These are phyloP conservation scores for Chaetomium tenue DNA, from an alignment of 495 filamentous ascomycete species.

Conservation along the genomic window DNA sequence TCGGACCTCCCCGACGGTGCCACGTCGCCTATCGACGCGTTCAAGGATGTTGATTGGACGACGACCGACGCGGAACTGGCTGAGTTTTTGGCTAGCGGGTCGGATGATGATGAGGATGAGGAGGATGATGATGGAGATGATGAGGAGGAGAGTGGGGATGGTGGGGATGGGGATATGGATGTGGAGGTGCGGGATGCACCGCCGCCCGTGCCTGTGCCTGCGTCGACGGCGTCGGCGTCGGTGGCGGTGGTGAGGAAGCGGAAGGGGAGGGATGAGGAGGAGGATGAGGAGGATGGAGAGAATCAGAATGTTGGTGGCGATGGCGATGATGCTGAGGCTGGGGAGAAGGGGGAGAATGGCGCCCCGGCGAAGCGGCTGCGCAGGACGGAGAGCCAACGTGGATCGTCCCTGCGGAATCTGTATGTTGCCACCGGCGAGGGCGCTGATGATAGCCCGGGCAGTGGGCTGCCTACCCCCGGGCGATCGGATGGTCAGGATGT, in stretches of 20 bases:
- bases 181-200: not conserved
- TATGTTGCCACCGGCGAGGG: constrained; percentile 28
- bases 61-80: constrained; percentile 69
- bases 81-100: constrained; percentile 61
- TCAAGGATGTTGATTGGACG: constrained; percentile 59
- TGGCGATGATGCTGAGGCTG: constrained; percentile 29
- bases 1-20: constrained; percentile 49
- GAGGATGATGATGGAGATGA: constrained; percentile 38
- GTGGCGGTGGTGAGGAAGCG: constrained; percentile 1
- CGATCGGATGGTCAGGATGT: constrained; percentile 45
- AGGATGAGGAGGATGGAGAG: constrained; percentile 14
- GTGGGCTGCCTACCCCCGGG: constrained; percentile 47
- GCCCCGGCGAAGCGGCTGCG: constrained; percentile 29
- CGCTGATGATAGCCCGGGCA: constrained; percentile 9
- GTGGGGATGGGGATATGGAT: not conserved
- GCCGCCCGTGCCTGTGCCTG: not conserved
- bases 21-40: constrained; percentile 52
- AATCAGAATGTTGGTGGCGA: constrained; percentile 39
- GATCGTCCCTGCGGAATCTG: constrained; percentile 30
- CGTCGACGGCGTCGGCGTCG: not conserved
- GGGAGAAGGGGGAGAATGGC: constrained; percentile 12
- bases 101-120: constrained; percentile 35
- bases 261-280: not conserved
- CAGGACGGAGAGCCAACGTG: constrained; percentile 24
- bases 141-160: constrained; percentile 37